A percentile compares a stretch with the other conserved stretches of the same genome.
Conservation (phyloP, 2,329 filamentous ascomycete species). For the Exophiala calicioides region DNA sequence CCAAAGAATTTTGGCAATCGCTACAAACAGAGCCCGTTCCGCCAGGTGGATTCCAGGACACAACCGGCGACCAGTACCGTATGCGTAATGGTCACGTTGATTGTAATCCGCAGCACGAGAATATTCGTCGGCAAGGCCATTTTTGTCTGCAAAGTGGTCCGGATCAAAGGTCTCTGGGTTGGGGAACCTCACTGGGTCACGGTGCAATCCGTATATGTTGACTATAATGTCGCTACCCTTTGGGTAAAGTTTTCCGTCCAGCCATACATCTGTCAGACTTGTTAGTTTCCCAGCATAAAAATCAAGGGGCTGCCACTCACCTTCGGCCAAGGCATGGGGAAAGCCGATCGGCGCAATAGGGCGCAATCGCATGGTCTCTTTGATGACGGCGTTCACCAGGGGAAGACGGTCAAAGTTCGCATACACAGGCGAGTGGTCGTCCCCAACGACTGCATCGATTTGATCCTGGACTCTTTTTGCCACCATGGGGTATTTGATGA, state of each 20-base stretch:
- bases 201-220: slow-evolving; percentile 48
- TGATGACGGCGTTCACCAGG: slow-evolving; percentile 40
- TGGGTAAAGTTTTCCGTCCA: slow-evolving; percentile 50
- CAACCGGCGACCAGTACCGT: not conserved
- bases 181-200: slow-evolving; percentile 43
- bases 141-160: slow-evolving; percentile 35
- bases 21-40: not conserved
- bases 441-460: not conserved
- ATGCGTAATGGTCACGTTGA: not conserved
- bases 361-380: slow-evolving; percentile 48
- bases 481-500: not conserved
- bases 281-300: slow-evolving; percentile 7
- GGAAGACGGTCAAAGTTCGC: slow-evolving; percentile 31
- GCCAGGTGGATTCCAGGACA: no score
- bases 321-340: slow-evolving; percentile 51
- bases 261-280: slow-evolving; percentile 43
- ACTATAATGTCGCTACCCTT: slow-evolving; percentile 49
- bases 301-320: slow-evolving; percentile 33
- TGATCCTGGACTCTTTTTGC: not conserved
- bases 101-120: slow-evolving; percentile 28
- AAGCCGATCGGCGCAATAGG: slow-evolving; percentile 48
- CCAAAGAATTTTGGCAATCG: not conserved
- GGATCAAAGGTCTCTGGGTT: slow-evolving; percentile 45
- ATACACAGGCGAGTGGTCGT: not conserved
- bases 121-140: slow-evolving; percentile 37